These are phyloP conservation scores for Marasmius sp. DNA, from an alignment of 1,284 basidiomycete species.

Conservation along the genomic window DNA sequence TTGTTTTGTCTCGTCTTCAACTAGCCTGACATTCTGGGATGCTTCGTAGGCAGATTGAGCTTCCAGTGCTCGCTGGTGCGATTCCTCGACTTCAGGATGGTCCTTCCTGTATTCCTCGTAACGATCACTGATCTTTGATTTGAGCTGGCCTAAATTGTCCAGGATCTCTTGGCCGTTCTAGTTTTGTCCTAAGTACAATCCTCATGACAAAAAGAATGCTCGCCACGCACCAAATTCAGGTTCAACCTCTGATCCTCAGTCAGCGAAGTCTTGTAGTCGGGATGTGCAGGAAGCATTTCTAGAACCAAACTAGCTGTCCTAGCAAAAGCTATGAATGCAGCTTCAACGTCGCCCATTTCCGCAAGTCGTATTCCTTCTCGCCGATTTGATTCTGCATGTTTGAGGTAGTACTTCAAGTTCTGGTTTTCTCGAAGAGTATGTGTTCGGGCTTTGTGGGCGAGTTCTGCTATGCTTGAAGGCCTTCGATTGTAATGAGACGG, in stretches of 20 bases:
- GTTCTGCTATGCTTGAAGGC: neutral
- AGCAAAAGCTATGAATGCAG: constrained; percentile 58
- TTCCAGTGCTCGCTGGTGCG: neutral
- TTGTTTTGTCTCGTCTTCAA: neutral
- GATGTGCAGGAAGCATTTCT: constrained; percentile 59
- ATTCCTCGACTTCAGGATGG: constrained; percentile 25
- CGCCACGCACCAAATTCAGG: constrained; percentile 50
- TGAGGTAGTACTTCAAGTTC: neutral
- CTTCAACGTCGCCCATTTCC: constrained; percentile 42
- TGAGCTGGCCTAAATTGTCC: constrained; percentile 47
- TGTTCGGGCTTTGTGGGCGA: neutral
- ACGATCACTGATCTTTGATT: constrained; percentile 50
- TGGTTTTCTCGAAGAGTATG: neutral
- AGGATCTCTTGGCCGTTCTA: constrained; percentile 75
- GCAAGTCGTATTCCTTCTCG: neutral
- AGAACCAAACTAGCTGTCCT: constrained; percentile 63
- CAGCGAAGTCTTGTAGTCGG: constrained; percentile 48
- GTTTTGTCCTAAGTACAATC: neutral
- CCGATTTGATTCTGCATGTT: neutral
- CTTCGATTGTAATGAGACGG: neutral
- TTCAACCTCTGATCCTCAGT: constrained; percentile 49
- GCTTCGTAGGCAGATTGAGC: neutral
- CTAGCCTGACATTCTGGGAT: neutral
- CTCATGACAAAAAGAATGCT: neutral
- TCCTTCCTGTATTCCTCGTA: constrained; percentile 46